phyloP scores from a whole-genome alignment of 208 protist genomes.

The Angomonas ambiguus region DNA sequence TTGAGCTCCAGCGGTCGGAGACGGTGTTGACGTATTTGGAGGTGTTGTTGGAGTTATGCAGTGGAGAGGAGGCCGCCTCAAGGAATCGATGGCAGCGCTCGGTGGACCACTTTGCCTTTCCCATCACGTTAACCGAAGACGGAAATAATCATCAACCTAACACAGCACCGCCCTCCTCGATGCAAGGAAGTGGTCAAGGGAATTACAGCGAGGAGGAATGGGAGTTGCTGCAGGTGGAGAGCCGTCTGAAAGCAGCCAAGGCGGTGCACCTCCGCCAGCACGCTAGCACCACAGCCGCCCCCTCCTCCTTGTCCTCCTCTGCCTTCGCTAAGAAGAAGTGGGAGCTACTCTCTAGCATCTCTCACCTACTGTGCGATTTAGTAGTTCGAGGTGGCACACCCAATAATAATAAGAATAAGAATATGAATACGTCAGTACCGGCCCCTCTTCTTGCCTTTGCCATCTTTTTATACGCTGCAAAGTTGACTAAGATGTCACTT shows the following conservation, averaged over 20 bases:
- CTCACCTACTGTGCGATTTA: not conserved
- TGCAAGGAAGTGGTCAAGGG: not conserved
- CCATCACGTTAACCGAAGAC: not conserved
- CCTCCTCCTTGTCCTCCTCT: not conserved
- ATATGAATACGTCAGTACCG: not conserved
- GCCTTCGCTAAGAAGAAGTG: not conserved
- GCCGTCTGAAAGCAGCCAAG: no score
- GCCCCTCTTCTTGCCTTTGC: not conserved
- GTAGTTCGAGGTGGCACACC: not conserved
- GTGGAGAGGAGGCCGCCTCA: conserved; percentile 20
- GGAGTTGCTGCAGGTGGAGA: not conserved
- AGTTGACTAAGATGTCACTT: not conserved
- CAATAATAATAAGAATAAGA: not conserved
- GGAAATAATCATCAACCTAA: no score
- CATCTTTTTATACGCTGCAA: not conserved
- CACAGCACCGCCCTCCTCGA: not conserved
- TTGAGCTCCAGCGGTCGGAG: conserved; percentile 26
- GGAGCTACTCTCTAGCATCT: not conserved
- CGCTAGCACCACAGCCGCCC: not conserved
- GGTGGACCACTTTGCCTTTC: no score
- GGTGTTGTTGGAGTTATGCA: conserved; percentile 38
- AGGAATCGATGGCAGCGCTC: no score
- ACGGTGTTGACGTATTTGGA: conserved; percentile 51
- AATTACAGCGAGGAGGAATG: not conserved
- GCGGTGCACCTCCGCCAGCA: not conserved